Conservation (phyloP, 352 stramenopile species). For the Phytopythium kandeliae region DNA sequence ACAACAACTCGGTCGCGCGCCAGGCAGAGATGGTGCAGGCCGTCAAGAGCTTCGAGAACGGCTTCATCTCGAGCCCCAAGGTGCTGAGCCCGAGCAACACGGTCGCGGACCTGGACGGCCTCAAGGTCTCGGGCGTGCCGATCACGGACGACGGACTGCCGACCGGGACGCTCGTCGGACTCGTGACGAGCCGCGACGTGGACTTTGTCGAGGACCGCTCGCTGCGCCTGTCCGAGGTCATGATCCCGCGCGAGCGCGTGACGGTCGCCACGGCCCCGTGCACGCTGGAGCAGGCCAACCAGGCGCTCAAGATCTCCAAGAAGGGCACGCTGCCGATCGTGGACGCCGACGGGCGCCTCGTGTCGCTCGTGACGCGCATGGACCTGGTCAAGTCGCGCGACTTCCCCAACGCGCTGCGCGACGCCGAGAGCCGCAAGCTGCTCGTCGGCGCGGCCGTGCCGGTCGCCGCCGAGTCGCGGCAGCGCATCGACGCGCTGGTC, state of each 20-base stretch:
- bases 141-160: conserved; percentile 96
- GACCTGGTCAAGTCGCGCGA: conserved; percentile 96
- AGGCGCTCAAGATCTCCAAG: conserved; percentile 95
- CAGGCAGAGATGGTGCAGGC: conserved; percentile 88
- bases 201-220: conserved; percentile 94
- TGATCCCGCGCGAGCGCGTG: conserved; percentile 78
- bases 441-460: conserved; percentile 95
- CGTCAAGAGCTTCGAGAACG: conserved; percentile 99
- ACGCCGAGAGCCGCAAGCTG: conserved; percentile 92
- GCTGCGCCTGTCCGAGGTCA: conserved; percentile 55
- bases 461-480: conserved; percentile 90
- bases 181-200: conserved; percentile 97
- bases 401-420: conserved; percentile 92
- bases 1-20: conserved; percentile 95
- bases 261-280: conserved; percentile 91
- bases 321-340: conserved; percentile 98
- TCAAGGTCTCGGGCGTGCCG: conserved; percentile 96
- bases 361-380: conserved; percentile 95
- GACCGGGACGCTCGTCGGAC: conserved; percentile 93
- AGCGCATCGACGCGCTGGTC: conserved; percentile 82
- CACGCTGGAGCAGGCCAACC: conserved; percentile 93
- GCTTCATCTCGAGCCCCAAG: conserved; percentile 98
- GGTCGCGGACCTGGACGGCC: conserved; percentile 89
- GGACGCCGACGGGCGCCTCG: conserved; percentile 92
- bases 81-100: conserved; percentile 91